Conservation (phyloP, 495 filamentous ascomycete species). For the Daldinia bambusicola region DNA sequence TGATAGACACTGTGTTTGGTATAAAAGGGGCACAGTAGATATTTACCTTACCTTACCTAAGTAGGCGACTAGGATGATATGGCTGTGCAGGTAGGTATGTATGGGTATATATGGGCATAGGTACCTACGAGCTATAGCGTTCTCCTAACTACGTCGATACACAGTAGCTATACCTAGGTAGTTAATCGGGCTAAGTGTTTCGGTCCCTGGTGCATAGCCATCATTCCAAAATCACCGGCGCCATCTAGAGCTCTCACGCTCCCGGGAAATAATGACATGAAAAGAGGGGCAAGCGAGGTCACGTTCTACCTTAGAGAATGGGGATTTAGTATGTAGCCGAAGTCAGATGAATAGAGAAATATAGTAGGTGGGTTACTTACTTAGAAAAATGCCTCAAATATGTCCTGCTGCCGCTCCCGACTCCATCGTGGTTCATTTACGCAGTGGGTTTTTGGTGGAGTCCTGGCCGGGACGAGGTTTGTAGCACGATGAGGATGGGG, state of each 20-base stretch:
- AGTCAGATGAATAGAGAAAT: background rate
- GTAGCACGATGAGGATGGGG: constrained; percentile 4
- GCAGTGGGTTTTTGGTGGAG: constrained; percentile 29
- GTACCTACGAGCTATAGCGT: background rate
- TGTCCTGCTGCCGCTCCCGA: constrained; percentile 18
- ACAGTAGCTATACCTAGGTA: background rate
- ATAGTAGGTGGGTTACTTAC: background rate
- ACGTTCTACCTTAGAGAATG: constrained; percentile 6
- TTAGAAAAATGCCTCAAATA: constrained; percentile 29
- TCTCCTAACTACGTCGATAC: background rate
- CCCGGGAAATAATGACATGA: constrained; percentile 33
- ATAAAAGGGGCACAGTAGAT: background rate
- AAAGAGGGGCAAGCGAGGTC: constrained; percentile 29
- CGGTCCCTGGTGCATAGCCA: too few species aligned
- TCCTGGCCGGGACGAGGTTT: background rate
- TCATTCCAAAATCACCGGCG: background rate
- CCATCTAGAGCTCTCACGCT: constrained; percentile 17
- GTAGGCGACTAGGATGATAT: too few species aligned
- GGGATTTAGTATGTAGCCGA: background rate
- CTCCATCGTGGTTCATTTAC: constrained; percentile 6
- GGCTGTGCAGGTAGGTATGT: too few species aligned
- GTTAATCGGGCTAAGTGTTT: too few species aligned
- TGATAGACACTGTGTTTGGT: background rate
- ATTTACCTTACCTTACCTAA: background rate
- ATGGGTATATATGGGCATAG: background rate